These are phyloP conservation scores for Leccinum arenicola DNA, from an alignment of 768 basidiomycete species.

Conservation along the genomic window DNA sequence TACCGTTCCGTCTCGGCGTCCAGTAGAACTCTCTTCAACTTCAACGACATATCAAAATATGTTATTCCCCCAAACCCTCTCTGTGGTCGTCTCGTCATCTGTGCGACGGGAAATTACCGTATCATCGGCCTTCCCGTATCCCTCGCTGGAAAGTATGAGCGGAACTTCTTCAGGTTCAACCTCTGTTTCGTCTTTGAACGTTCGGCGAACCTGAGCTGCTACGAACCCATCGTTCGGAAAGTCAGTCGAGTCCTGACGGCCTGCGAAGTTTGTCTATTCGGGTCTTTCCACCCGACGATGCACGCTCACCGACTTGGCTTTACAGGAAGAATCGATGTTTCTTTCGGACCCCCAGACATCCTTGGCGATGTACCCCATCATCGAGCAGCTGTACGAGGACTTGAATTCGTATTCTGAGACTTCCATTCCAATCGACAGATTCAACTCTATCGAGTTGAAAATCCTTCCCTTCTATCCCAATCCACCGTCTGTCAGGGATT, in stretches of 20 bases:
- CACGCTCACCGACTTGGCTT: slow-evolving; percentile 5
- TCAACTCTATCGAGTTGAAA: slow-evolving; percentile 94
- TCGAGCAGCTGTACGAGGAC: slow-evolving; percentile 97
- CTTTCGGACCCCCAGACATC: slow-evolving; percentile 73
- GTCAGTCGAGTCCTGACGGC: slow-evolving; percentile 83
- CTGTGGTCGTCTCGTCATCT: slow-evolving; percentile 86
- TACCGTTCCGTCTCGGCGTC: slow-evolving; percentile 48
- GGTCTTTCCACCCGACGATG: background rate
- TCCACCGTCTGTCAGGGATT: slow-evolving; percentile 84
- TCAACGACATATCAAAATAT: slow-evolving; percentile 89
- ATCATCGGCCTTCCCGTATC: slow-evolving; percentile 92
- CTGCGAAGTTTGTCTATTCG: slow-evolving; percentile 69
- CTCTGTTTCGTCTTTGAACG: slow-evolving; percentile 96
- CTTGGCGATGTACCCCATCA: slow-evolving; percentile 69
- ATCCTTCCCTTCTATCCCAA: slow-evolving; percentile 97
- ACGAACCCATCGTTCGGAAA: slow-evolving; percentile 95
- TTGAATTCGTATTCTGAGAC: slow-evolving; percentile 97
- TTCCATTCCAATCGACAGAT: slow-evolving; percentile 84
- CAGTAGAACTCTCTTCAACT: slow-evolving; percentile 71
- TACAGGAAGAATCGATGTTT: slow-evolving; percentile 84
- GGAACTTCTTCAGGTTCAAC: slow-evolving; percentile 92
- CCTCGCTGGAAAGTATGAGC: slow-evolving; percentile 69
- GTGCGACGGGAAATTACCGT: slow-evolving; percentile 75
- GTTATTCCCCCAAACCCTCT: slow-evolving; percentile 86
- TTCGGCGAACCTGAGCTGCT: slow-evolving; percentile 87